Conservation (phyloP, 2,329 filamentous ascomycete genomes). For the Corynespora cassiicola region DNA sequence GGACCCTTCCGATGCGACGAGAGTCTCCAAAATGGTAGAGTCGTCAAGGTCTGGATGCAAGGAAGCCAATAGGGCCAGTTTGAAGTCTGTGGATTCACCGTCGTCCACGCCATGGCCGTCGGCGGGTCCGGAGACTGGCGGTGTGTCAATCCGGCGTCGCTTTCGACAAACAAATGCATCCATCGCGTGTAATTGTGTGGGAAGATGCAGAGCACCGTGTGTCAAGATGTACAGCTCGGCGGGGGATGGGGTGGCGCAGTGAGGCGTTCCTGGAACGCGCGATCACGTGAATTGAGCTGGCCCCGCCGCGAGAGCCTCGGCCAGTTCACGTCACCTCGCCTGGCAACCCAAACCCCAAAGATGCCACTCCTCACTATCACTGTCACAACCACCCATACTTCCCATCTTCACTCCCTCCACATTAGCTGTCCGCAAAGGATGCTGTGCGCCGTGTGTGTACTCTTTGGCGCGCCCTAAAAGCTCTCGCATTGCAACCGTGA, state of each 20-base stretch:
- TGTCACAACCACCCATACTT: no score
- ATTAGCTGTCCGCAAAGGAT: constrained; percentile 3
- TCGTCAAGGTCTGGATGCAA: constrained; percentile 71
- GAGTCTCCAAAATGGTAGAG: constrained; percentile 75
- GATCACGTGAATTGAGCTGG: constrained; percentile 22
- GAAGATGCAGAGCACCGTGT: no score
- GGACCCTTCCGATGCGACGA: constrained; percentile 79
- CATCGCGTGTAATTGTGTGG: constrained; percentile 25
- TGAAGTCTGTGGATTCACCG: constrained; percentile 86
- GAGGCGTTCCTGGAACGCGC: constrained; percentile 12
- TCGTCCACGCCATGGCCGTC: constrained; percentile 38
- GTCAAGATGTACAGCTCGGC: no score
- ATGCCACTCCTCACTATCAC: no score
- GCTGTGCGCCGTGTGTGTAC: not conserved
- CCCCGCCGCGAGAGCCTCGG: constrained; percentile 34
- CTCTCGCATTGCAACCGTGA: not conserved
- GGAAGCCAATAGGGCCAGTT: constrained; percentile 83
- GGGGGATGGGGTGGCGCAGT: not conserved
- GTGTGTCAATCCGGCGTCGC: constrained; percentile 30
- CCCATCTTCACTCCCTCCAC: no score
- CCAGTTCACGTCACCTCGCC: constrained; percentile 14
- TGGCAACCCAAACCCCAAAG: no score
- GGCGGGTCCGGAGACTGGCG: constrained; percentile 5
- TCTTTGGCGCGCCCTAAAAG: not conserved
- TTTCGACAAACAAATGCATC: constrained; percentile 48